These are phyloP conservation scores for Thalassia testudinum DNA, from an alignment of 116 monocot species.

Conservation along the genomic window DNA sequence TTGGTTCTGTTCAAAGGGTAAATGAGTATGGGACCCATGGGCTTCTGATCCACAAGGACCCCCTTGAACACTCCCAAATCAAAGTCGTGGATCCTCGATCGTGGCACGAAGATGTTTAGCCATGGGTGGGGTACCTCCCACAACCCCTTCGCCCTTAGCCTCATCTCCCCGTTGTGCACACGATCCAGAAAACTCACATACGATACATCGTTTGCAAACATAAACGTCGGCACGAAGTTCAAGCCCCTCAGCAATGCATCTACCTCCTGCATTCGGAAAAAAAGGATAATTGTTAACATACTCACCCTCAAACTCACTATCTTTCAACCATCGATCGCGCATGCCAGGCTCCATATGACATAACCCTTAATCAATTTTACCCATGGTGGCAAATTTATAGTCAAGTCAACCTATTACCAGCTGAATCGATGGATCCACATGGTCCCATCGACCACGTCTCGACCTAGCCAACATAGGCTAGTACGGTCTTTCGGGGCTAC, in stretches of 20 bases:
- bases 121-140: constrained; percentile 70
- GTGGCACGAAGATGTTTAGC: constrained; percentile 42
- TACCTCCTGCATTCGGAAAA: constrained; percentile 13
- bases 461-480: no score
- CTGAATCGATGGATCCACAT: no score
- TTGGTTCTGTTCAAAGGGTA: constrained; percentile 37
- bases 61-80: constrained; percentile 29
- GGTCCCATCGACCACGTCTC: no score
- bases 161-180: constrained; percentile 33
- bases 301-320: no score
- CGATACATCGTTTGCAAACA: constrained; percentile 35
- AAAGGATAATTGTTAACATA: not conserved
- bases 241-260: constrained; percentile 20
- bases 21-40: constrained; percentile 37
- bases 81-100: constrained; percentile 29
- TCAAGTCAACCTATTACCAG: no score
- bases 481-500: no score
- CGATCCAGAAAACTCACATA: constrained; percentile 35
- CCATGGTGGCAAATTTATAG: no score
- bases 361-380: no score
- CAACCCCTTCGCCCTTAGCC: constrained; percentile 24
- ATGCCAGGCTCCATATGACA: no score
- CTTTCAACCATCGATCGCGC: no score
- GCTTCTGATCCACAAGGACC: constrained; percentile 16
- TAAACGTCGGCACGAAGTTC: constrained; percentile 33